Conservation (phyloP, 352 stramenopile species). For the Globisporangium spinosum region DNA sequence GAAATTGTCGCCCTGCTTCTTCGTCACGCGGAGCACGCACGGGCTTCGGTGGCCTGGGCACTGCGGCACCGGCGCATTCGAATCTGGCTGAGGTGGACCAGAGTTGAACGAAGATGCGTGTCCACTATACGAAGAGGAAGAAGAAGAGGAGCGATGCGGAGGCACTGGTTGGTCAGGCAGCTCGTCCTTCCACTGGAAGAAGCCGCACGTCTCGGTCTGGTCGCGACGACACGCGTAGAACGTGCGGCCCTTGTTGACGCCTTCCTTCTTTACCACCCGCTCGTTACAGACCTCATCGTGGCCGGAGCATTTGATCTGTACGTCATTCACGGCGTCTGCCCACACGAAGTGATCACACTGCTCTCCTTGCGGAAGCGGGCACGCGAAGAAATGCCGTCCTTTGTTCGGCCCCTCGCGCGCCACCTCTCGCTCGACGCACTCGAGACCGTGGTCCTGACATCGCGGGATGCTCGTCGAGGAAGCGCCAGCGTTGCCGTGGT, state of each 20-base stretch:
- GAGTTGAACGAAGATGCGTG: background rate
- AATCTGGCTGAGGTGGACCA: background rate
- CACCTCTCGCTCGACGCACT: slow-evolving; percentile 52
- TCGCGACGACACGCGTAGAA: slow-evolving; percentile 57
- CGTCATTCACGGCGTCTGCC: slow-evolving; percentile 24
- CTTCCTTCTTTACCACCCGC: slow-evolving; percentile 59
- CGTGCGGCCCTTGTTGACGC: slow-evolving; percentile 56
- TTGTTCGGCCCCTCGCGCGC: slow-evolving; percentile 83
- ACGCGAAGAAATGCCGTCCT: slow-evolving; percentile 90
- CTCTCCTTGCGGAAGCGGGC: slow-evolving; percentile 73
- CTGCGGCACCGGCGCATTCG: slow-evolving; percentile 18
- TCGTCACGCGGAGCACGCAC: slow-evolving; percentile 43
- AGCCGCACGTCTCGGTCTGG: slow-evolving; percentile 63
- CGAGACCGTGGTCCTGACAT: slow-evolving; percentile 48
- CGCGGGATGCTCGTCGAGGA: slow-evolving; percentile 18
- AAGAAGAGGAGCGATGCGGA: background rate
- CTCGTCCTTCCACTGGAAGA: slow-evolving; percentile 79
- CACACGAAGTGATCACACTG: slow-evolving; percentile 93
- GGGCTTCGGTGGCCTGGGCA: slow-evolving; percentile 43
- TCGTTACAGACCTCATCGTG: slow-evolving; percentile 66
- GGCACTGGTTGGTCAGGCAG: slow-evolving; percentile 1
- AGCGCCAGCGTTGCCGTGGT: background rate
- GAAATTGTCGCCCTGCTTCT: slow-evolving; percentile 72
- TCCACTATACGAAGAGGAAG: background rate
- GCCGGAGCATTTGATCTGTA: slow-evolving; percentile 37